Evolutionary conservation across 176 grass and related monocot genomes (phyloP), one percentile per base, ranked within the genome.

Genomic region (Cenchrus fungigraminus): DNA sequence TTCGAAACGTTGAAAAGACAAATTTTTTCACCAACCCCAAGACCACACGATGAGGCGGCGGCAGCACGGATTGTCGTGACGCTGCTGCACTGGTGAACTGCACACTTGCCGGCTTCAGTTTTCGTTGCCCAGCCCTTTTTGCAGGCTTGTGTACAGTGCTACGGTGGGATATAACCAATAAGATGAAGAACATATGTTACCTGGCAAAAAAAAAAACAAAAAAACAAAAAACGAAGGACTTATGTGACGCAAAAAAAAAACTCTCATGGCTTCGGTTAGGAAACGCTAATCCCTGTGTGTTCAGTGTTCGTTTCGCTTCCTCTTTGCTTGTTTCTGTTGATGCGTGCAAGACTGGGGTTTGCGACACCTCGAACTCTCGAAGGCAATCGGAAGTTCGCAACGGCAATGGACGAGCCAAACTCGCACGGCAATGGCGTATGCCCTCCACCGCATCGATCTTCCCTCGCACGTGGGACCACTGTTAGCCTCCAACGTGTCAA

Each of bases 11-110:
- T 25, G 25, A 25, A 25, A 25, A 25, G 25, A 25, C 25, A 25
- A 25, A 25, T 25, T 25, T 25, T 25, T 25, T 25, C 25, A 25
- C 25, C 25, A 25, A 25, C 25, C 25, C 85, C 86, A 87, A 74
- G 92, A 91, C 43, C 87, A 73, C 77, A 52, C 72, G 28, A 8
- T 4, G 46, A 76, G 53, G 61, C 66, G 69, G 82, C 86, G 54
- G 53, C 52, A 78, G 45, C 88, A 20, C 32, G 37, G 22, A 53
- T 66, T 78, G 49, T 67, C 14, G 20, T 69, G 79, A 88, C 12
- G 44, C 22, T 10, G 64, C 1, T 7, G 61, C 11, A 0, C 73
- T 8, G 29, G 78, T n/a, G 78, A 54, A 37, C 29, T 54, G 62
- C 47, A 7, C 78, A 8, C 78, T 40, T 7, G 62, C 6, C 46